Evolutionary conservation across 1,139 yeast species (phyloP), one percentile per base, ranked within the genome.

Genomic region (Kodamaea suecica): DNA sequence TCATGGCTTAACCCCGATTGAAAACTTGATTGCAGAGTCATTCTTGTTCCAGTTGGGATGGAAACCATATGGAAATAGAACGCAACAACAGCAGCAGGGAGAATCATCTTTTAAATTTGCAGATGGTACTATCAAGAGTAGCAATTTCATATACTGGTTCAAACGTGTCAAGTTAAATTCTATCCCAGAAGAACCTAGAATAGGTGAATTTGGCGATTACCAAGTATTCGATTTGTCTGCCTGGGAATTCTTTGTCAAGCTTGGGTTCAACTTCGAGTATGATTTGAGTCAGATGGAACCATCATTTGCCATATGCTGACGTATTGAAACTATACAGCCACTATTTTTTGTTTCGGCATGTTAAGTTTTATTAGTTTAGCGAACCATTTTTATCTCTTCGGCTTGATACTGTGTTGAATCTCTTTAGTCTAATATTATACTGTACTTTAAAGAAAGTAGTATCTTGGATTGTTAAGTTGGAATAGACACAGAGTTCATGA

Each of bases 1-100:
- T 47, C 78, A 68, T 51, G 80, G 80, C 2, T 53, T 72, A 28
- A 71, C 81, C 1, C 76, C 73, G 10, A 37, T 54, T 25, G 59
- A 56, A 35, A 53, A 68, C 45, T 54, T 67, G 41, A 61, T 69
- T 24, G 75, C 76, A 3, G 76, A 70, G 48, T 49, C 59, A 3
- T 59, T 61, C 40, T 59, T 70, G 35, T 64, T 62, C 42, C 56
- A 57, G 35, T 51, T 69, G 30, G 73, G 73, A 2, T 70, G 76
- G 76, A 64, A 52, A 38, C 75, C 76, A 2, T 70, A 69, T 40
- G 42, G 40, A 25, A 43, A 30, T 19, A 43, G 39, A 26, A 29
- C 17, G 9, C 47, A 39, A n/a, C 31, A 27, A n/a, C 35, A 24
- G 23, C 10, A 20, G 3, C 33, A 11, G 17, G 29, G 17, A 10